Conservation (phyloP, 192 early-diverging fungal species). For the Coemansia sp. region DNA sequence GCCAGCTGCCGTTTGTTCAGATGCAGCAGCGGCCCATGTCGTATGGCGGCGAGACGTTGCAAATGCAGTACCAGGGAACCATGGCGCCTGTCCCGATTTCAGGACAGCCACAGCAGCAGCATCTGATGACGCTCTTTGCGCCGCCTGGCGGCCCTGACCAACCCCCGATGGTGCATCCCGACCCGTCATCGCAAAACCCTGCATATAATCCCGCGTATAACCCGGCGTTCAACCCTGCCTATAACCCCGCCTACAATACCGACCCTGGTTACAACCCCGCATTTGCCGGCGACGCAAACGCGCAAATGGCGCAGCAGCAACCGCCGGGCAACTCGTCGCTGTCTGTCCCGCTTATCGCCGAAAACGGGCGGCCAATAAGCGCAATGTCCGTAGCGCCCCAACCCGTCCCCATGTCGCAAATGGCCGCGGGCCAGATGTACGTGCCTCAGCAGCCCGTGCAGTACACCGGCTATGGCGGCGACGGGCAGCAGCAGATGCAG, state of each 20-base stretch:
- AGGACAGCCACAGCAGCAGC: slow-evolving; percentile 12
- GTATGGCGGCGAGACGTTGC: slow-evolving; percentile 15
- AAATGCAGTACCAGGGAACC: slow-evolving; percentile 17
- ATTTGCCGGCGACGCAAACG: slow-evolving; percentile 8
- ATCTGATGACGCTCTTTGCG: slow-evolving; percentile 42
- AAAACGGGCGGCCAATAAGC: slow-evolving; percentile 4
- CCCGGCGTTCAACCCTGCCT: slow-evolving; percentile 28
- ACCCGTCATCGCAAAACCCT: slow-evolving; percentile 13
- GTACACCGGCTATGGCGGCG: neutral
- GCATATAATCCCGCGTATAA: slow-evolving; percentile 30
- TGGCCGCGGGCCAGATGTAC: slow-evolving; percentile 1
- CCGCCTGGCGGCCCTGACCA: slow-evolving; percentile 20
- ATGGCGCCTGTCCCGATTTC: neutral
- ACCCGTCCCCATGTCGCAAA: slow-evolving; percentile 7
- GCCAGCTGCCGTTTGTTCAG: slow-evolving; percentile 19
- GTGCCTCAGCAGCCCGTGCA: slow-evolving; percentile 5
- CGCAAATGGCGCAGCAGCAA: slow-evolving; percentile 7
- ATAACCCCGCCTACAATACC: slow-evolving; percentile 35
- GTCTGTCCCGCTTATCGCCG: neutral
- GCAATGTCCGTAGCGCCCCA: slow-evolving; percentile 2
- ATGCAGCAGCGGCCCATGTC: slow-evolving; percentile 21
- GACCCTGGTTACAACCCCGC: slow-evolving; percentile 28
- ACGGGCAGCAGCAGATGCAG: slow-evolving; percentile 1
- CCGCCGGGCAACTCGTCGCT: neutral
- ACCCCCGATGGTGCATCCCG: slow-evolving; percentile 15